Conservation (phyloP, 2,329 filamentous ascomycete species). For the Pseudogymnoascus sp. region DNA sequence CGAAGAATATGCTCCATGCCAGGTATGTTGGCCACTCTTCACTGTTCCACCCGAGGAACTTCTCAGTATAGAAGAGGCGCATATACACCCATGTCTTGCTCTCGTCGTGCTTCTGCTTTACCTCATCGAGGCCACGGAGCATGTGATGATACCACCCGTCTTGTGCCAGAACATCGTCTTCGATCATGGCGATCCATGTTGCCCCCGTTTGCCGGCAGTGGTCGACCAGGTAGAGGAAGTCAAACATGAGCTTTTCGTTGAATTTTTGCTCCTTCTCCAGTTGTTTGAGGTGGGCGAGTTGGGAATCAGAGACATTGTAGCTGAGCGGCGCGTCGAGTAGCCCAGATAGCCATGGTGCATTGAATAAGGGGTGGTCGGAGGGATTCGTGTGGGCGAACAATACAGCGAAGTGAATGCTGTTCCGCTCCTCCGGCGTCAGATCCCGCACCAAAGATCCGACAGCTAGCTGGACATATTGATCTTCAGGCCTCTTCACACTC, state of each 20-base stretch:
- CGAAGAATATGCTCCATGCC: conserved; percentile 10
- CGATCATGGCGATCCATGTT: conserved; percentile 32
- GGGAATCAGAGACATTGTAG: conserved; percentile 20
- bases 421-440: conserved; percentile 28
- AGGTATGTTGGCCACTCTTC: conserved; percentile 30
- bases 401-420: conserved; percentile 29
- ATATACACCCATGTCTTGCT: conserved; percentile 27
- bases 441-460: conserved; percentile 28
- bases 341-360: conserved; percentile 27
- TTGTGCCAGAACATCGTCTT: conserved; percentile 33
- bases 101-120: conserved; percentile 23
- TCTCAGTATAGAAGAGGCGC: conserved; percentile 34
- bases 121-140: conserved; percentile 24
- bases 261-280: conserved; percentile 19
- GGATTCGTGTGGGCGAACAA: conserved; percentile 32
- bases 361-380: conserved; percentile 27
- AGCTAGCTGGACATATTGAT: conserved; percentile 14
- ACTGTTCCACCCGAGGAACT: conserved; percentile 34
- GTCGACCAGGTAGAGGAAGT: conserved; percentile 28
- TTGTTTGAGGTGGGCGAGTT: neutral
- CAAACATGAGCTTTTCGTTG: conserved; percentile 29
- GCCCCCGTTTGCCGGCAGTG: conserved; percentile 25
- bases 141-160: conserved; percentile 30
- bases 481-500: conserved; percentile 13
- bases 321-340: conserved; percentile 31